These are phyloP conservation scores for Tolypocladium pustulatum DNA, from an alignment of 2,329 filamentous ascomycete genomes.

Conservation along the genomic window DNA sequence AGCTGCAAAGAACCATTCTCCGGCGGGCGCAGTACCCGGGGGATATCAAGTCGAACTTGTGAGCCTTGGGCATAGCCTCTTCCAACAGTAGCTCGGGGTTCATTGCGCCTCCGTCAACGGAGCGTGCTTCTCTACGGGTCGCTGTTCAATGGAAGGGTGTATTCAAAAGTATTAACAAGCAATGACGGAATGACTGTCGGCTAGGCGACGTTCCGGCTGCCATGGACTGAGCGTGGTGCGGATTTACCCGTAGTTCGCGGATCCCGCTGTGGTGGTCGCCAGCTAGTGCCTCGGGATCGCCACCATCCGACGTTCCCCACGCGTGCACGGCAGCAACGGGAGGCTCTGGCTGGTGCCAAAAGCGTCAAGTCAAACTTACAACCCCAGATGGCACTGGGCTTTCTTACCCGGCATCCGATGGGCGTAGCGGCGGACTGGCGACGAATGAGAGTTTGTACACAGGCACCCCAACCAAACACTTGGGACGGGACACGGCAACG, in stretches of 20 bases:
- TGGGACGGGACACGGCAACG: not conserved
- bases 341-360: not conserved
- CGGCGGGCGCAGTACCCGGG: conserved; percentile 21
- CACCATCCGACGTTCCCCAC: not conserved
- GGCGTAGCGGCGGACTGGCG: not conserved
- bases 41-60: conserved; percentile 21
- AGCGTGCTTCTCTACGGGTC: not conserved
- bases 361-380: not conserved
- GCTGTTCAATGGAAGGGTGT: not conserved
- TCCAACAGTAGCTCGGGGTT: not conserved
- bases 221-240: not conserved
- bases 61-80: not conserved
- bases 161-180: not conserved
- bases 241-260: not conserved
- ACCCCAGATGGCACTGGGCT: not conserved
- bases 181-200: not conserved
- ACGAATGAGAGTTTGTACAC: not conserved
- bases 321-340: not conserved
- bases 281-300: not conserved
- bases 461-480: not conserved
- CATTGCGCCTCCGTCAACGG: not conserved
- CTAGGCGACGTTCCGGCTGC: not conserved
- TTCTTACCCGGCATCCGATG: not conserved
- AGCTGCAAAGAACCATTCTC: conserved; percentile 23
- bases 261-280: not conserved